Evolutionary conservation across 2,329 filamentous ascomycete species (phyloP).

Genomic region (Exophiala viscosa): DNA sequence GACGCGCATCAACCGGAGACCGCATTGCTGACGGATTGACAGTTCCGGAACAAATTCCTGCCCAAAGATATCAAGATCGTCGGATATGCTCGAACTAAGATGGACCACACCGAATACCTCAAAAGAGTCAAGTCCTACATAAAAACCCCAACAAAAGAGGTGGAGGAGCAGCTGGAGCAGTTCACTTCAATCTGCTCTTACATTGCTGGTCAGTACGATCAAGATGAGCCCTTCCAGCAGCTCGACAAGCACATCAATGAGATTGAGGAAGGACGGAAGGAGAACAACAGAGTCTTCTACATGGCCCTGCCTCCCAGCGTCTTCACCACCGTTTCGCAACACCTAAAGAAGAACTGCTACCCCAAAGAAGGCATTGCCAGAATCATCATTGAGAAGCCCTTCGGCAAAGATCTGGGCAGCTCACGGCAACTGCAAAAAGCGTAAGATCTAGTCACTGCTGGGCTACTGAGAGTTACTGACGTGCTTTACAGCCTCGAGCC

Average conservation of each 20-base stretch:
- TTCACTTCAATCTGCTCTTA: constrained; percentile 89
- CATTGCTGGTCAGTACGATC: constrained; percentile 94
- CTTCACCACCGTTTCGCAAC: constrained; percentile 95
- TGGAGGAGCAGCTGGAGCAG: constrained; percentile 89
- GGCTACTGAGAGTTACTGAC: constrained; percentile 1
- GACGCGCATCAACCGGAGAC: constrained; percentile 2
- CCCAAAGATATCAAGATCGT: constrained; percentile 93
- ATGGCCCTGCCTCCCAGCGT: constrained; percentile 98
- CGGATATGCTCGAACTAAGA: constrained; percentile 98
- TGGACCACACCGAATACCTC: constrained; percentile 95
- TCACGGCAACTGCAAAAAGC: constrained; percentile 93
- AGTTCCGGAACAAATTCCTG: constrained; percentile 99
- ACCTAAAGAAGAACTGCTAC: constrained; percentile 96
- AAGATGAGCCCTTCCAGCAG: constrained; percentile 86
- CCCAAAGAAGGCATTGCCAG: constrained; percentile 84
- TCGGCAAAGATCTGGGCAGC: constrained; percentile 92
- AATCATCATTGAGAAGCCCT: constrained; percentile 98
- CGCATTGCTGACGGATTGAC: constrained; percentile 30
- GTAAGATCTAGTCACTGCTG: constrained; percentile 7
- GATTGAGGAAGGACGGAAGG: constrained; percentile 74
- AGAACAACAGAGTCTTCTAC: constrained; percentile 94
- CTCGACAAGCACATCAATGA: constrained; percentile 82
- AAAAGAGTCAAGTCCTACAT: constrained; percentile 95
- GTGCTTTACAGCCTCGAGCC: constrained; percentile 61
- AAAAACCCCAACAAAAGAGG: constrained; percentile 96